Evolutionary conservation across 352 stramenopile genomes (phyloP).

Genomic region (Elongisporangium anandrum): DNA sequence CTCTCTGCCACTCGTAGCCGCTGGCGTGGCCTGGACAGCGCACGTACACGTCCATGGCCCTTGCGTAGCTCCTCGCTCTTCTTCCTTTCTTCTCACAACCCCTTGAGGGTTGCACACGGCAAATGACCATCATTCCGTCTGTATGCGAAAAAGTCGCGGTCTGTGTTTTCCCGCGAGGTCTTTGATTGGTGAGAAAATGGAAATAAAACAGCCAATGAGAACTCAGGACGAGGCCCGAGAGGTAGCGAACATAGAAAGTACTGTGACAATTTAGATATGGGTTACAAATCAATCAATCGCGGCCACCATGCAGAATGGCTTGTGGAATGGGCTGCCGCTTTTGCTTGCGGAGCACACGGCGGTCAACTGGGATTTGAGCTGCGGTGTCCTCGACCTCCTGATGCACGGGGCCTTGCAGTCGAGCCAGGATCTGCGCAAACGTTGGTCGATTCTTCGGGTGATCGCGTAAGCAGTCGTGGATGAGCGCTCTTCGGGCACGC

Average conservation of each 20-base stretch:
- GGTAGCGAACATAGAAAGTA: background rate
- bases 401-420: conserved; percentile 73
- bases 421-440: conserved; percentile 67
- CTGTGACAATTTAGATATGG: background rate
- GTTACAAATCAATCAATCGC: background rate
- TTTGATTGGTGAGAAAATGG: background rate
- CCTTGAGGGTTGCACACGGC: background rate
- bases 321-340: background rate
- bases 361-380: conserved; percentile 28
- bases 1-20: conserved; percentile 46
- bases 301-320: background rate
- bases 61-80: background rate
- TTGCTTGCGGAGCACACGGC: conserved; percentile 14
- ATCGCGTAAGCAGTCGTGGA: conserved; percentile 69
- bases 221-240: background rate
- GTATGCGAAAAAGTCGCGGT: background rate
- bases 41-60: conserved; percentile 56
- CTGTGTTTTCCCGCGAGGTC: background rate
- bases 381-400: conserved; percentile 70
- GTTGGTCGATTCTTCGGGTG: conserved; percentile 49
- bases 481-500: conserved; percentile 53
- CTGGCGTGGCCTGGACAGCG: conserved; percentile 20
- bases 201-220: background rate
- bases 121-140: background rate
- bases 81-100: background rate